Evolutionary conservation across 2,329 filamentous ascomycete species (phyloP).

Genomic region (Pyricularia pennisetigena): DNA sequence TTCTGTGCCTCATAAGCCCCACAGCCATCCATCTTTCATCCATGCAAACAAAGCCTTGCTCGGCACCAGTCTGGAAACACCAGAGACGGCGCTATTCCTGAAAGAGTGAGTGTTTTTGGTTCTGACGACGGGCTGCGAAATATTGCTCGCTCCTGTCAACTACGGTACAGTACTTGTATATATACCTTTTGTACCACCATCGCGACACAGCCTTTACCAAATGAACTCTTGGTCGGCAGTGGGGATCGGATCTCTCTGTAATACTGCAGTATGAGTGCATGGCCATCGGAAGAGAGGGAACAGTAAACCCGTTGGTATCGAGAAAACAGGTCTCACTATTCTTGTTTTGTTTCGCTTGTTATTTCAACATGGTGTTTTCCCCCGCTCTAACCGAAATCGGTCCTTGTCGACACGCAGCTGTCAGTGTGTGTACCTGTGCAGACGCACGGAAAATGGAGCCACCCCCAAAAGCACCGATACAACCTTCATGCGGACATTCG

Average conservation of each 20-base stretch:
- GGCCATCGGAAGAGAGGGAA: too few relatives aligned
- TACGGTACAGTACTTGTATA: too few relatives aligned
- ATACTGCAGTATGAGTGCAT: too few relatives aligned
- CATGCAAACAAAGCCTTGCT: not conserved
- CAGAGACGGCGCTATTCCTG: not conserved
- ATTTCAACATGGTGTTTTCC: not conserved
- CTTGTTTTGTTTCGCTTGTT: not conserved
- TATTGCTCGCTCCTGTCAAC: not conserved
- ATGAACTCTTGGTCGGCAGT: too few relatives aligned
- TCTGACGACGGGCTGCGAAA: not conserved
- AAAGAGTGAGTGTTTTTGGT: not conserved
- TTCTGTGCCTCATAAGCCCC: not conserved
- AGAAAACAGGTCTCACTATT: not conserved
- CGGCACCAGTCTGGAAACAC: not conserved
- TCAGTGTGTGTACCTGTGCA: too few relatives aligned
- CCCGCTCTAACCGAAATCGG: too few relatives aligned
- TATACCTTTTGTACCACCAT: not conserved
- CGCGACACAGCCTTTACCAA: not conserved
- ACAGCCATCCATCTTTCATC: not conserved
- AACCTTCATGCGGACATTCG: not conserved
- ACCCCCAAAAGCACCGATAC: not conserved
- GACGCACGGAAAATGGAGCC: not conserved
- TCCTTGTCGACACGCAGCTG: too few relatives aligned
- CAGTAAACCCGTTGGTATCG: too few relatives aligned
- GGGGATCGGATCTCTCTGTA: too few relatives aligned